These are phyloP conservation scores for Metschnikowia cerradonensis DNA, from an alignment of 805 yeast genomes.

Conservation along the genomic window DNA sequence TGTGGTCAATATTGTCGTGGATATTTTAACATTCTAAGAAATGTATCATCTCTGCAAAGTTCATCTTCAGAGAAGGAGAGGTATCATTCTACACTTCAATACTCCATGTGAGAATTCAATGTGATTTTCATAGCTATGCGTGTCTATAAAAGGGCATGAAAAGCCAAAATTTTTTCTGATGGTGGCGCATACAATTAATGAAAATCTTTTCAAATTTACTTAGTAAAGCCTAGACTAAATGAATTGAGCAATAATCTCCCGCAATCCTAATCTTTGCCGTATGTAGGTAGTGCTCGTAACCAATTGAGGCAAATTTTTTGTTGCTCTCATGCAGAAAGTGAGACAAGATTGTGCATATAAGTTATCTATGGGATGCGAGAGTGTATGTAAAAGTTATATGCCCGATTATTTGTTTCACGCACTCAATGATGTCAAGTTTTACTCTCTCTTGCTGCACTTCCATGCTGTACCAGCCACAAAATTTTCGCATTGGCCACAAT, in stretches of 20 bases:
- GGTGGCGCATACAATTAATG: no score
- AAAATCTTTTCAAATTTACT: not conserved
- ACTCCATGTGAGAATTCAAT: not conserved
- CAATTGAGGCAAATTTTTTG: constrained; percentile 3
- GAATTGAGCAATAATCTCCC: constrained; percentile 1
- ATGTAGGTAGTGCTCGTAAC: not conserved
- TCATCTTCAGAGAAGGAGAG: not conserved
- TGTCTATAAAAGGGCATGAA: not conserved
- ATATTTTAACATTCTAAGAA: constrained; percentile 36
- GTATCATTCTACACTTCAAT: not conserved
- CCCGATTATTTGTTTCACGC: not conserved
- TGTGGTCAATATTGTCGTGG: constrained; percentile 70
- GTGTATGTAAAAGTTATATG: not conserved
- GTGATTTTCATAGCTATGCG: not conserved
- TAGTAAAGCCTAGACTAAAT: not conserved
- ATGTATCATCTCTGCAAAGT: not conserved
- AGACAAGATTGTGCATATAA: not conserved
- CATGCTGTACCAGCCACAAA: constrained; percentile 4
- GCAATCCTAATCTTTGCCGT: not conserved
- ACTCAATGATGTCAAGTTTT: not conserved
- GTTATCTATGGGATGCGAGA: not conserved
- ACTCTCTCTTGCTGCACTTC: constrained; percentile 1
- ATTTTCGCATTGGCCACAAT: constrained; percentile 6
- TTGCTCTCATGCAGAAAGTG: constrained; percentile 5
- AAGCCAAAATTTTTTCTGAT: not conserved